Conservation (phyloP, 1,284 basidiomycete genomes). For the Melampsora americana region DNA sequence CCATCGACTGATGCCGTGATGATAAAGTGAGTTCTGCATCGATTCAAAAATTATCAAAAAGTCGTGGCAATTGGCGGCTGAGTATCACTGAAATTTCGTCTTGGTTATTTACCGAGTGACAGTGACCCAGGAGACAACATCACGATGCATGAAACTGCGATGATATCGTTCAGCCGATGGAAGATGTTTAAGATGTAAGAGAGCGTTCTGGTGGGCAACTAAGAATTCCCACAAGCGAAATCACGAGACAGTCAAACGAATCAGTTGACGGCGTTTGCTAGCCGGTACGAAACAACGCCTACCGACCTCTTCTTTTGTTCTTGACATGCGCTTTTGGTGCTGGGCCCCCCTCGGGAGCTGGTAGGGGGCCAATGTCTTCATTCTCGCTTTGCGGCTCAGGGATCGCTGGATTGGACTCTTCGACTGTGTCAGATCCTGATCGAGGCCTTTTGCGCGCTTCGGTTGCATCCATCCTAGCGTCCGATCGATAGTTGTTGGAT, state of each 20-base stretch:
- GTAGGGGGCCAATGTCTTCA: conserved; percentile 32
- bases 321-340: conserved; percentile 5
- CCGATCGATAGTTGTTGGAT: too few species aligned
- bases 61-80: background rate
- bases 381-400: conserved; percentile 3
- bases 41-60: too few species aligned
- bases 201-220: conserved; percentile 5
- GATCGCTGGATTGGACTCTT: background rate
- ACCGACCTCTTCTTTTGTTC: conserved; percentile 20
- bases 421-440: background rate
- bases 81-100: conserved; percentile 23
- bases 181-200: conserved; percentile 81
- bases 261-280: background rate
- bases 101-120: conserved; percentile 68
- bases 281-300: background rate
- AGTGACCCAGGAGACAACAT: conserved; percentile 80
- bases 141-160: conserved; percentile 98
- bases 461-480: background rate
- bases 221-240: background rate
- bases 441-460: background rate
- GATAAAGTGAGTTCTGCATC: conserved; percentile 76
- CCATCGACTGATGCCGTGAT: conserved; percentile 94
- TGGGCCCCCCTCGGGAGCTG: conserved; percentile 13
- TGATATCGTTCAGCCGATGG: conserved; percentile 89
- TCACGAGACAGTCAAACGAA: background rate